phyloP scores from a whole-genome alignment of 176 grass and related monocot genomes.

The Raddia guianensis region DNA sequence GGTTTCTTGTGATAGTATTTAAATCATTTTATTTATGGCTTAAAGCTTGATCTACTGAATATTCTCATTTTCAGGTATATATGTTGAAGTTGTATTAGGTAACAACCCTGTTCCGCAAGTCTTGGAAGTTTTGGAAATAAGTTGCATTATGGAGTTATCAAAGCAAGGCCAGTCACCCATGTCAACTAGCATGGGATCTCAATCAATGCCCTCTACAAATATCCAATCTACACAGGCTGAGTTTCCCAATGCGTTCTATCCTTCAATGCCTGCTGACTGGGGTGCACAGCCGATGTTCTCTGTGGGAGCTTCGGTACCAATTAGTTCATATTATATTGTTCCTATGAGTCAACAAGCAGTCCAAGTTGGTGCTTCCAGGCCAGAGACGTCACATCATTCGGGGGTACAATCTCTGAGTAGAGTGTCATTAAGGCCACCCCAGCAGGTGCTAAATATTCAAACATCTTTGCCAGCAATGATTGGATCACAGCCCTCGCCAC shows the following conservation, averaged over 20 bases:
- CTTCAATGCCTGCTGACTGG: conserved; percentile 53
- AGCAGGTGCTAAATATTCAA: conserved; percentile 61
- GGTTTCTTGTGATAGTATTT: not conserved
- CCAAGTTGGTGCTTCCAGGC: conserved; percentile 48
- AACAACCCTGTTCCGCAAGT: not conserved
- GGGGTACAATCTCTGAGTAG: conserved; percentile 45
- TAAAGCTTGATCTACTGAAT: not conserved
- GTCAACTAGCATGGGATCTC: conserved; percentile 49
- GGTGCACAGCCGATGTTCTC: conserved; percentile 53
- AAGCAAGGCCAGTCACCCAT: conserved; percentile 56
- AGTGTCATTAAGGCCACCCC: conserved; percentile 44
- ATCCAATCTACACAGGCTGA: conserved; percentile 52
- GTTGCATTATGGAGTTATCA: conserved; percentile 53
- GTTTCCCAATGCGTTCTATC: conserved; percentile 49
- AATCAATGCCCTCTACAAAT: conserved; percentile 44
- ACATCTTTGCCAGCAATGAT: conserved; percentile 47
- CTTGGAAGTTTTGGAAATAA: not conserved
- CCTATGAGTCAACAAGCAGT: conserved; percentile 64
- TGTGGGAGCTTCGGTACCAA: conserved; percentile 44
- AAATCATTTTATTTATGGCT: not conserved
- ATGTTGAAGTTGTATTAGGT: not conserved
- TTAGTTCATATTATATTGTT: conserved; percentile 63
- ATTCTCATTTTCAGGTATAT: conserved; percentile 33
- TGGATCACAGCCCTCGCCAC: conserved; percentile 49
- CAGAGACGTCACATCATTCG: conserved; percentile 31